Evolutionary conservation across 2,329 filamentous ascomycete species (phyloP).

Genomic region (Cladosporium halotolerans): DNA sequence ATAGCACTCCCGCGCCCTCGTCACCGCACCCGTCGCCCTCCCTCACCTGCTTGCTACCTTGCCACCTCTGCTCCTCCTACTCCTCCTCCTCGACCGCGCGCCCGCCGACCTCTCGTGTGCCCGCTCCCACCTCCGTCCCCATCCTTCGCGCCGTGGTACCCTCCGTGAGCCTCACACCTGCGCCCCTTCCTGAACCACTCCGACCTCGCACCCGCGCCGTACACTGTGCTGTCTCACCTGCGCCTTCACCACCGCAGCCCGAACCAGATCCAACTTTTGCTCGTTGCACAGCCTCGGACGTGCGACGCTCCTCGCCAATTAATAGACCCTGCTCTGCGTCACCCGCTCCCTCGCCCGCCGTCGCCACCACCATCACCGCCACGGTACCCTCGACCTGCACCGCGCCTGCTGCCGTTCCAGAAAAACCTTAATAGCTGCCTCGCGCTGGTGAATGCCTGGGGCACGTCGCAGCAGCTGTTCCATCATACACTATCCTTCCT

Average conservation of each 20-base stretch:
- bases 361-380: conserved; percentile 5
- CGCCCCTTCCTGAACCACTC: not conserved
- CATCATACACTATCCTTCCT: not conserved
- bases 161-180: conserved; percentile 4
- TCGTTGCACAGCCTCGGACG: conserved; percentile 8
- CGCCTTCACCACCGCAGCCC: conserved; percentile 10
- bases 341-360: conserved; percentile 9
- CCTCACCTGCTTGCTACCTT: not conserved
- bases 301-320: not conserved
- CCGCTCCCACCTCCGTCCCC: not conserved
- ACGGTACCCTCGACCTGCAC: conserved; percentile 8
- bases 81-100: not conserved
- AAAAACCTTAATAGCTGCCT: conserved; percentile 11
- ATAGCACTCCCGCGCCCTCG: not conserved
- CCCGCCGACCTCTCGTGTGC: not conserved
- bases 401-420: conserved; percentile 5
- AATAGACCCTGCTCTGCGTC: conserved; percentile 9
- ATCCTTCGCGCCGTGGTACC: conserved; percentile 3
- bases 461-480: not conserved
- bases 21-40: not conserved
- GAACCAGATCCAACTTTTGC: conserved; percentile 2
- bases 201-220: conserved; percentile 4
- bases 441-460: conserved; percentile 11
- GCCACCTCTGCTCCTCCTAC: not conserved
- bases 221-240: conserved; percentile 4